phyloP scores from a whole-genome alignment of 495 filamentous ascomycete genomes.

The Amniculicola lignicola region DNA sequence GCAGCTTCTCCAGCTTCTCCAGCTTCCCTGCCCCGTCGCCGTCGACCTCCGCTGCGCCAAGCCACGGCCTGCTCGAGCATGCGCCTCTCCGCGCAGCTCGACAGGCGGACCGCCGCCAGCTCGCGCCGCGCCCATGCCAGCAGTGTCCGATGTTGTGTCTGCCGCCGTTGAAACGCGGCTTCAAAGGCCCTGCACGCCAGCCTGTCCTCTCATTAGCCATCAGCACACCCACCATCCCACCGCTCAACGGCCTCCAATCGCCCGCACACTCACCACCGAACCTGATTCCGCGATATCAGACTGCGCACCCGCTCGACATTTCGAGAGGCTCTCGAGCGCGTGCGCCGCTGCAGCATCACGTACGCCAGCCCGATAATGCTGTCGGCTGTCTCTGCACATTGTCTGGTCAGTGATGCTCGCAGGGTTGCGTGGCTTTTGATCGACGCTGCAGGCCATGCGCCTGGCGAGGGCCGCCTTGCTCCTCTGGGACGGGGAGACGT shows the following conservation, averaged over 20 bases:
- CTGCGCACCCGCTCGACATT: slow-evolving; percentile 56
- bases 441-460: slow-evolving; percentile 25
- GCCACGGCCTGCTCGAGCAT: slow-evolving; percentile 27
- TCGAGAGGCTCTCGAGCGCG: slow-evolving; percentile 38
- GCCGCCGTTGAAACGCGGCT: slow-evolving; percentile 38
- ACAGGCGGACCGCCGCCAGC: slow-evolving; percentile 21
- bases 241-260: background rate
- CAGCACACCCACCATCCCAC: background rate
- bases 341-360: slow-evolving; percentile 60
- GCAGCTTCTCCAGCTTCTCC: slow-evolving; percentile 1
- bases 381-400: slow-evolving; percentile 55
- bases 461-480: slow-evolving; percentile 1
- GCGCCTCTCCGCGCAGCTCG: slow-evolving; percentile 14
- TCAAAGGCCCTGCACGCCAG: slow-evolving; percentile 40
- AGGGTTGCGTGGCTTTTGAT: slow-evolving; percentile 24
- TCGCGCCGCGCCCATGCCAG: slow-evolving; percentile 36
- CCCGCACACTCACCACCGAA: slow-evolving; percentile 58
- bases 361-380: slow-evolving; percentile 64
- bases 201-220: slow-evolving; percentile 31
- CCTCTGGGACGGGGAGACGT: slow-evolving; percentile 35
- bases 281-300: slow-evolving; percentile 58
- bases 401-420: slow-evolving; percentile 22
- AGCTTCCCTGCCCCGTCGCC: background rate
- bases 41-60: slow-evolving; percentile 14
- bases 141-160: slow-evolving; percentile 38